Evolutionary conservation across 495 filamentous ascomycete species (phyloP).

Genomic region (Amniculicola lignicola): DNA sequence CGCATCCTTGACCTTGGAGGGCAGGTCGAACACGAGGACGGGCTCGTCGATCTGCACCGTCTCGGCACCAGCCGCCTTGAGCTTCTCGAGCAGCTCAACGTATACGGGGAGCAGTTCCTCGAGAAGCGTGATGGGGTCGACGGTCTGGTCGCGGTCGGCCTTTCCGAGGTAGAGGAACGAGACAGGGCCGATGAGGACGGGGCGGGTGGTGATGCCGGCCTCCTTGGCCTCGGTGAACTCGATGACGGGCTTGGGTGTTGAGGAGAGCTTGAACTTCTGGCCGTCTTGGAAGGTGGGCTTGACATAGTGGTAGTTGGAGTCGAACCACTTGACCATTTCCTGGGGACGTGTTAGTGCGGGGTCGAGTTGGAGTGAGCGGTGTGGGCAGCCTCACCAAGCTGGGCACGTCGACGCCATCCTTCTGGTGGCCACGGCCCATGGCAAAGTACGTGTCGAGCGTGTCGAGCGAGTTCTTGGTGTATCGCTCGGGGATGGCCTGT

Average conservation of each 20-base stretch:
- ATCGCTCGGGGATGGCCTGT: constrained; percentile 83
- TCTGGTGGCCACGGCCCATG: constrained; percentile 97
- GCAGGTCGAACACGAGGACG: constrained; percentile 87
- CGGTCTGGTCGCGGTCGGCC: constrained; percentile 87
- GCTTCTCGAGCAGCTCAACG: constrained; percentile 79
- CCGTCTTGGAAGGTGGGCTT: constrained; percentile 95
- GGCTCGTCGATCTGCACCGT: constrained; percentile 97
- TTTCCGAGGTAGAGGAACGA: constrained; percentile 95
- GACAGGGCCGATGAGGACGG: constrained; percentile 91
- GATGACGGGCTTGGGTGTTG: constrained; percentile 84
- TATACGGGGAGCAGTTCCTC: constrained; percentile 90
- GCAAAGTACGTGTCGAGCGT: constrained; percentile 96
- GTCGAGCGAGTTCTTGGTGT: constrained; percentile 79
- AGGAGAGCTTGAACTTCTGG: constrained; percentile 86
- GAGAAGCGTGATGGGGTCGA: constrained; percentile 88
- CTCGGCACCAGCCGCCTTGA: constrained; percentile 94
- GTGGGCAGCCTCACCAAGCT: constrained; percentile 53
- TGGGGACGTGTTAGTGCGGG: constrained; percentile 29
- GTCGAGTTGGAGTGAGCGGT: neutral
- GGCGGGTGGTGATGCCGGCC: constrained; percentile 86
- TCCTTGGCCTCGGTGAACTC: constrained; percentile 98
- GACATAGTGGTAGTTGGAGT: constrained; percentile 99
- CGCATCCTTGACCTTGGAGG: constrained; percentile 81
- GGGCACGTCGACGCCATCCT: constrained; percentile 87
- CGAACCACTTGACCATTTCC: constrained; percentile 99